Evolutionary conservation across 2,329 filamentous ascomycete species (phyloP), one percentile per base, ranked within the genome.

Genomic region (Mycogone perniciosa): DNA sequence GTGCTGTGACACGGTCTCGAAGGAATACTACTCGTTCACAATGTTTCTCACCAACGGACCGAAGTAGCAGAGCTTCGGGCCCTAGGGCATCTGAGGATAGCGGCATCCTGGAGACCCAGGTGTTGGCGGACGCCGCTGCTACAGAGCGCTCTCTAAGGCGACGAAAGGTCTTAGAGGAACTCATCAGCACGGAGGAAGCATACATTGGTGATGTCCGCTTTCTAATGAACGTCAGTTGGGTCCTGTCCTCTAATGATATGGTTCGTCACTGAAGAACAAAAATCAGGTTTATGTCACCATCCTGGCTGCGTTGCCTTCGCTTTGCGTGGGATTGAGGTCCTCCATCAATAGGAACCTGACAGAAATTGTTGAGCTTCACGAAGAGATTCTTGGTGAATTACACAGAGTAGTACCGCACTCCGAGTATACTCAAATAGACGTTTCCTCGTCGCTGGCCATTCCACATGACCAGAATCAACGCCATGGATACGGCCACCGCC

Each of bases 171-270:
- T 70, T 97, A 34, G 88, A 93, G 63, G 93, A 97, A 69, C 73
- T 97, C 46, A 82, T 96, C 54, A 79, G 72, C 51, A 95, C 91
- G 0, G 93, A 97, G 67, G 87, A 93, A 64, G 82, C 85, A 61
- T 97, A 97, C 64, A 84, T 97, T 59, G 82, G 85, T 11, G 92
- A 96, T 61, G 69, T 97, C 52, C 89, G 89, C 60, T 89, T 93
- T 57, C 74, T 97, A 53, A 86, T 87, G 64, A 90, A 95, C 69
- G 91, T 92, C 71, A 64, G 82, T 62, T 38, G 10, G 20, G 35
- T 4, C 1, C 6, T 9, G 2, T 31, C 20, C 2, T 13, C 1
- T 4, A 6, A 7, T 7, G 3, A 3, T 10, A 1, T 7, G 3
- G 9, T 7, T 10, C 20, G 27, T 8, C 11, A 33, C 53, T 66